These are phyloP conservation scores for Forsythia viridissima DNA, from an alignment of 257 asterid species.

Conservation along the genomic window DNA sequence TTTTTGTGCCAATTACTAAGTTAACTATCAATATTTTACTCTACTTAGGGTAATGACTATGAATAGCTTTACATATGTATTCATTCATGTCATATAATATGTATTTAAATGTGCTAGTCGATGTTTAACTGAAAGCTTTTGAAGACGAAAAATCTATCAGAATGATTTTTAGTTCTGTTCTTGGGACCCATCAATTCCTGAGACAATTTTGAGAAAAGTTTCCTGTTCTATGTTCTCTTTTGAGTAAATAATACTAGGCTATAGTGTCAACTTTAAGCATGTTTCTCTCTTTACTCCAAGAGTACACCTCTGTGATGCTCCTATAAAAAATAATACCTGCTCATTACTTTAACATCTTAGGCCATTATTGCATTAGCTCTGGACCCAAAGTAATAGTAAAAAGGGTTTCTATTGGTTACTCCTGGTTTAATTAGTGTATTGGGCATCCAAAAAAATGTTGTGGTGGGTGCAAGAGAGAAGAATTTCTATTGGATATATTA, in stretches of 20 bases:
- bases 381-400: background rate
- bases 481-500: no score
- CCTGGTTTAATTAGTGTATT: background rate
- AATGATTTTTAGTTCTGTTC: background rate
- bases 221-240: background rate
- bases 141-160: background rate
- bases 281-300: conserved; percentile 7
- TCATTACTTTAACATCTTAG: no score
- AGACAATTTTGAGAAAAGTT: background rate
- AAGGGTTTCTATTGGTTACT: background rate
- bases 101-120: background rate
- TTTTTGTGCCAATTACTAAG: background rate
- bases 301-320: background rate
- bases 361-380: background rate
- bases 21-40: background rate
- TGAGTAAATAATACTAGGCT: background rate
- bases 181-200: background rate
- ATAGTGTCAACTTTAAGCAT: background rate
- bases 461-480: background rate
- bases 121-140: background rate
- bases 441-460: background rate
- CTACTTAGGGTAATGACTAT: background rate
- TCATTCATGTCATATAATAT: no score
- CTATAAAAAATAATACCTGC: background rate
- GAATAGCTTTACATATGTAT: background rate